These are phyloP conservation scores for Hygrophorus russula DNA, from an alignment of 768 basidiomycete genomes.

Conservation along the genomic window DNA sequence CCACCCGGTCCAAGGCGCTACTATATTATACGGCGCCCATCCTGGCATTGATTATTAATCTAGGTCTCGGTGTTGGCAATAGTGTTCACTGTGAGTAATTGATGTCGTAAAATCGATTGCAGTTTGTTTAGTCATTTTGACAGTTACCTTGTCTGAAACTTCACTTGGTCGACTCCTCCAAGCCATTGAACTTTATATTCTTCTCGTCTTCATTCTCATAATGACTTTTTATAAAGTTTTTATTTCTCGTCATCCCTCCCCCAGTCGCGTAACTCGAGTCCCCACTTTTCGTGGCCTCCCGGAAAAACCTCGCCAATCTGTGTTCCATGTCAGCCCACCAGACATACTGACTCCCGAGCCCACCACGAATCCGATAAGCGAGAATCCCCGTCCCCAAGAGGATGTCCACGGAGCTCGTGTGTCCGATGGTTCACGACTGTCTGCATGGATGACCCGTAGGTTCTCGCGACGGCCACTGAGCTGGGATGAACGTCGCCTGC, in stretches of 20 bases:
- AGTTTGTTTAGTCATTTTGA: constrained; percentile 2
- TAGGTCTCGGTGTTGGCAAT: constrained; percentile 44
- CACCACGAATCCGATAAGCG: constrained; percentile 1
- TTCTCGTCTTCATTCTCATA: constrained; percentile 48
- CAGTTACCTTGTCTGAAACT: constrained; percentile 63
- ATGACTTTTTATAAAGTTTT: constrained; percentile 21
- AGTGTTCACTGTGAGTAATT: constrained; percentile 42
- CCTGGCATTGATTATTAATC: constrained; percentile 37
- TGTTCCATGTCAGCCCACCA: constrained; percentile 9
- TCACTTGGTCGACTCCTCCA: constrained; percentile 57
- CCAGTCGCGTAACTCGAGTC: constrained; percentile 1
- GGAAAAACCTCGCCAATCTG: constrained; percentile 14
- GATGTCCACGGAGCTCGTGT: constrained; percentile 9
- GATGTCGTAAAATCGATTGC: neutral
- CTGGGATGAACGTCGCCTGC: constrained; percentile 18
- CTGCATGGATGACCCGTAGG: constrained; percentile 26
- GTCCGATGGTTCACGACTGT: constrained; percentile 17
- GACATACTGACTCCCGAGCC: constrained; percentile 2
- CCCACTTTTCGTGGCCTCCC: constrained; percentile 11
- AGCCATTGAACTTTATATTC: constrained; percentile 50
- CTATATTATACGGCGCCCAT: constrained; percentile 38
- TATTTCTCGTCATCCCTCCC: constrained; percentile 3
- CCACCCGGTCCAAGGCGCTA: constrained; percentile 31
- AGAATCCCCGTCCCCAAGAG: neutral
- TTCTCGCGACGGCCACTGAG: constrained; percentile 10